Evolutionary conservation across 169 alveolate species (phyloP).

Genomic region (Plasmodium vivax): DNA sequence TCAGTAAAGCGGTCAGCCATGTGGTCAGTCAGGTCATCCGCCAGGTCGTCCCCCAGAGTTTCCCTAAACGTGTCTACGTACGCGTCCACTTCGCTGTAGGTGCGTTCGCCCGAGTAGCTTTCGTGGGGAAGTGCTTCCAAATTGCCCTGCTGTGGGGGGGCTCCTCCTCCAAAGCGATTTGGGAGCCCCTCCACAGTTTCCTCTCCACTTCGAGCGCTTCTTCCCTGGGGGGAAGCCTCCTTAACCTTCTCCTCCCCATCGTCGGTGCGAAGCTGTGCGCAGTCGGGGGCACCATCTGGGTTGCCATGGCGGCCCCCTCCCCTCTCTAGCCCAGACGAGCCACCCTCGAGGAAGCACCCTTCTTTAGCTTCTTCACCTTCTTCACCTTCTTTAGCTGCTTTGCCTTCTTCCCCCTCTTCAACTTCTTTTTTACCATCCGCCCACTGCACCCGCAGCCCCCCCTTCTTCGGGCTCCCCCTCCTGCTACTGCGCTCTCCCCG

Average conservation of each 20-base stretch:
- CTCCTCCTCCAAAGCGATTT: not conserved
- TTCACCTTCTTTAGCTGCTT: not conserved
- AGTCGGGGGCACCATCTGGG: not conserved
- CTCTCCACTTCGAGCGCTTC: not conserved
- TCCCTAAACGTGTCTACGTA: slow-evolving; percentile 32
- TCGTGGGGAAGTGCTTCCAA: too few relatives aligned
- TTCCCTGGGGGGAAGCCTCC: not conserved
- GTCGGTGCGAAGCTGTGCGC: not conserved
- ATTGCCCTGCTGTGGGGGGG: not conserved
- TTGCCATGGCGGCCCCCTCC: not conserved
- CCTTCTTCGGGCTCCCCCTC: not conserved
- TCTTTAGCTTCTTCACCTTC: not conserved
- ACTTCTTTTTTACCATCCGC: not conserved
- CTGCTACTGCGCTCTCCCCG: not conserved
- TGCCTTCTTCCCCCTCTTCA: not conserved
- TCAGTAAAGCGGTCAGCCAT: too few relatives aligned
- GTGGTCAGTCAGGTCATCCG: not conserved
- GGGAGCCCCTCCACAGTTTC: not conserved
- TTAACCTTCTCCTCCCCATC: not conserved
- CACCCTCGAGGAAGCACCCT: not conserved
- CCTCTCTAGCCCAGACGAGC: not conserved
- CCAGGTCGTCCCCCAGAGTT: not conserved
- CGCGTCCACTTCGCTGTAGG: slow-evolving; percentile 12
- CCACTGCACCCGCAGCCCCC: not conserved
- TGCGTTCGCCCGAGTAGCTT: not conserved